These are phyloP conservation scores for Graphilbum sp. DNA, from an alignment of 2,329 filamentous ascomycete species.

Conservation along the genomic window DNA sequence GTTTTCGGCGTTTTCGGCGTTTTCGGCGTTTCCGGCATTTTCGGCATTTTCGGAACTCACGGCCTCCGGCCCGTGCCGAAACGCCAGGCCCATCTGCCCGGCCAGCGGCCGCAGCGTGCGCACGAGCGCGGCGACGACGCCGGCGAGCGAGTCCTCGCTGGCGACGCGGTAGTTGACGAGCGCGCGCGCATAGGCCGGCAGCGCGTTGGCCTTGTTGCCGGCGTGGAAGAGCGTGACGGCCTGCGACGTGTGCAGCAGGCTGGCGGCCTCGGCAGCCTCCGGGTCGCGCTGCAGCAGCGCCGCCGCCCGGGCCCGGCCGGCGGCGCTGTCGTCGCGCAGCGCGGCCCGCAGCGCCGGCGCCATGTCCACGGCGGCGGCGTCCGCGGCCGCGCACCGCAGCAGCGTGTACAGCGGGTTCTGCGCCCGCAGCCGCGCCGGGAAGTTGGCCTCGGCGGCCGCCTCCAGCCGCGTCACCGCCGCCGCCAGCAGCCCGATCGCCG, in stretches of 20 bases:
- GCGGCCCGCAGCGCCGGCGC: neutral
- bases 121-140: neutral
- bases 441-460: conserved; percentile 20
- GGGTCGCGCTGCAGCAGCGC: conserved; percentile 17
- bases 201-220: conserved; percentile 48
- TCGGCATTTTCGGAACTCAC: neutral
- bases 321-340: neutral
- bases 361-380: conserved; percentile 1
- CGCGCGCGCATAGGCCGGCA: conserved; percentile 40
- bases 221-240: conserved; percentile 44
- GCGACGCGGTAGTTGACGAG: conserved; percentile 44
- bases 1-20: neutral
- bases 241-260: conserved; percentile 41
- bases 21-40: neutral
- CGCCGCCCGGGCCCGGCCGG: conserved; percentile 29
- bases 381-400: conserved; percentile 24
- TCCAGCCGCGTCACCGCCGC: conserved; percentile 29
- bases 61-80: neutral
- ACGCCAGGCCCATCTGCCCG: neutral
- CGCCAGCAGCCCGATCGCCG: conserved; percentile 31
- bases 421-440: conserved; percentile 16
- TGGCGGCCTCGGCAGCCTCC: neutral
- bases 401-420: conserved; percentile 25
- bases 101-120: neutral
- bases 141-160: conserved; percentile 26